Evolutionary conservation across 2,329 filamentous ascomycete genomes (phyloP).

Genomic region (Sclerotinia nivalis): DNA sequence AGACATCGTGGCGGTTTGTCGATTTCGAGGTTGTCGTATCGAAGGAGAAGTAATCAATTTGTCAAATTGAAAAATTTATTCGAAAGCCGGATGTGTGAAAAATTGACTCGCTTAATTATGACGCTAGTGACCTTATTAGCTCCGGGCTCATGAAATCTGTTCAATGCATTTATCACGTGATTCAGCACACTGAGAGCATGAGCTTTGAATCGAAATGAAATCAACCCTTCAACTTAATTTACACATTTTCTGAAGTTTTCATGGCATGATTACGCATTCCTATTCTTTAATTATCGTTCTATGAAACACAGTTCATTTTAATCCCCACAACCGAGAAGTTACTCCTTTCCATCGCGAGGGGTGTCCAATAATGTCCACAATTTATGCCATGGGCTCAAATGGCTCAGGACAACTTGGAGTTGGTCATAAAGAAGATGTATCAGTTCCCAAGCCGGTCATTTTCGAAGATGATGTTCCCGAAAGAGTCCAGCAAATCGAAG

Average conservation of each 20-base stretch:
- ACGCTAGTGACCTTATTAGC: conserved; percentile 13
- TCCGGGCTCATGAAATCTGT: neutral
- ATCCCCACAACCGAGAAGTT: neutral
- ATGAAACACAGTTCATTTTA: neutral
- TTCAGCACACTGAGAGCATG: too few species aligned
- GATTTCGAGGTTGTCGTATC: conserved; percentile 40
- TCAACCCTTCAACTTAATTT: conserved; percentile 55
- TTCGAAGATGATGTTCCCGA: conserved; percentile 49
- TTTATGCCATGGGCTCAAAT: conserved; percentile 75
- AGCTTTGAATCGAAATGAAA: neutral
- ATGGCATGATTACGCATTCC: neutral
- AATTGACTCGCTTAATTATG: conserved; percentile 14
- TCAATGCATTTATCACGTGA: neutral
- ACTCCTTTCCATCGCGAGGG: neutral
- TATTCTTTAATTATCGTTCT: neutral
- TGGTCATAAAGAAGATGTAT: conserved; percentile 70
- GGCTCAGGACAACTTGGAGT: conserved; percentile 74
- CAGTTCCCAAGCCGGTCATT: conserved; percentile 61
- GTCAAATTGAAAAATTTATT: conserved; percentile 1
- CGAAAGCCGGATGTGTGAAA: conserved; percentile 10
- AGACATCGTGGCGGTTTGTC: conserved; percentile 56
- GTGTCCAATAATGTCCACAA: conserved; percentile 47
- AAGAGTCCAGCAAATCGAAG: conserved; percentile 43
- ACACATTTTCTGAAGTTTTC: neutral
- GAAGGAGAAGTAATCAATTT: conserved; percentile 21